phyloP scores from a whole-genome alignment of 352 stramenopile species.

The Phytophthora multivora region DNA sequence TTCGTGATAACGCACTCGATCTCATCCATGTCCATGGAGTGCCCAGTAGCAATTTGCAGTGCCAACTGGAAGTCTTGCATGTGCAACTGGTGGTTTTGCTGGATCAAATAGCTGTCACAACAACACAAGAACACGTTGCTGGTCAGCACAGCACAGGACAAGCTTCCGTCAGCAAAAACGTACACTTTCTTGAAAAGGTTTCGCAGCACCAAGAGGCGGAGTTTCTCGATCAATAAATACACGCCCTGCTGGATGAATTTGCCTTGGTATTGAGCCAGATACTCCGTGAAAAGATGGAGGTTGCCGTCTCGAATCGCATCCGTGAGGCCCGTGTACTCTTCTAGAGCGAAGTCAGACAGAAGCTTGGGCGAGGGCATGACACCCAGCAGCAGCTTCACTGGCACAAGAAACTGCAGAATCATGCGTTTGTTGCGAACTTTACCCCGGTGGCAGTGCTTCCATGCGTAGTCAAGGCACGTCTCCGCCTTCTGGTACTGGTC shows the following conservation, averaged over 20 bases:
- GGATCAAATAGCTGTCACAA: conserved; percentile 71
- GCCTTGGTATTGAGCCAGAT: conserved; percentile 90
- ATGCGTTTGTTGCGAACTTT: conserved; percentile 92
- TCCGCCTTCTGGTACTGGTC: conserved; percentile 96
- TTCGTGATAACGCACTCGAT: conserved; percentile 97
- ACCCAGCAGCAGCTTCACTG: conserved; percentile 93
- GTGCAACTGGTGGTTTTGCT: conserved; percentile 89
- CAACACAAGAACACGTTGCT: conserved; percentile 6
- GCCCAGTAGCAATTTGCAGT: conserved; percentile 85
- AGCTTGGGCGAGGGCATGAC: conserved; percentile 91
- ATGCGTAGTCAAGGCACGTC: conserved; percentile 93
- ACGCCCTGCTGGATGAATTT: conserved; percentile 93
- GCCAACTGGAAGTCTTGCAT: conserved; percentile 90
- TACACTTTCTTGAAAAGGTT: conserved; percentile 97
- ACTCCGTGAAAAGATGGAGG: conserved; percentile 92
- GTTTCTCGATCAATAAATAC: conserved; percentile 97
- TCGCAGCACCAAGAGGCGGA: conserved; percentile 93
- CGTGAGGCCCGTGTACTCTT: conserved; percentile 89
- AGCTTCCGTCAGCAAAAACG: conserved; percentile 8
- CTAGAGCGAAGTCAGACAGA: conserved; percentile 89
- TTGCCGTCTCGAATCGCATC: conserved; percentile 93
- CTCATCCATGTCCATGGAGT: conserved; percentile 94
- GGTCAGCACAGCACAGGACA: not conserved
- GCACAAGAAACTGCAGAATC: conserved; percentile 95
- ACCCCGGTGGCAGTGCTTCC: conserved; percentile 90